Conservation (phyloP, 1,284 basidiomycete species). For the Mycosarcoma maydis region DNA sequence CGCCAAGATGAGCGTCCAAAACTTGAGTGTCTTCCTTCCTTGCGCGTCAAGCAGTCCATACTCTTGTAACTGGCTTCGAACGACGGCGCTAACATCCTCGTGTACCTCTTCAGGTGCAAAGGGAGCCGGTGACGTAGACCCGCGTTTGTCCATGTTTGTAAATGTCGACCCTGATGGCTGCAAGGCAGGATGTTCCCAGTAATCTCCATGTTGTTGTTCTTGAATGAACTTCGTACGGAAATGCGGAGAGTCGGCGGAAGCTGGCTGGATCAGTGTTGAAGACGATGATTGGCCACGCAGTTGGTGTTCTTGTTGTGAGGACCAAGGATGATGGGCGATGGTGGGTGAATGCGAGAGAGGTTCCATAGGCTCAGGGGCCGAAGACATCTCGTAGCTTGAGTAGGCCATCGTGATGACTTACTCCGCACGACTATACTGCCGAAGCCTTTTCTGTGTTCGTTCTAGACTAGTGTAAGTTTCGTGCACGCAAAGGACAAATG, state of each 20-base stretch:
- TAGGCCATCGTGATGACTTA: conserved; percentile 17
- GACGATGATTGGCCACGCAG: conserved; percentile 11
- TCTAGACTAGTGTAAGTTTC: too few relatives aligned
- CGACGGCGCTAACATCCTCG: conserved; percentile 1
- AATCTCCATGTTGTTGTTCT: conserved; percentile 12
- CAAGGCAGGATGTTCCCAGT: conserved; percentile 18
- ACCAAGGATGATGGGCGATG: conserved; percentile 17
- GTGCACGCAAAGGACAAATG: too few relatives aligned
- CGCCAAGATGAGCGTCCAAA: conserved; percentile 41
- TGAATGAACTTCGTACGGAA: conserved; percentile 1
- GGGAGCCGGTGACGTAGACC: conserved; percentile 3
- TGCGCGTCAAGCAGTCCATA: conserved; percentile 27
- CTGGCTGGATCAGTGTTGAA: conserved; percentile 7
- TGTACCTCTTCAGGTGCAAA: conserved; percentile 2
- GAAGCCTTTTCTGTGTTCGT: too few relatives aligned
- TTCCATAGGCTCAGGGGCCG: conserved; percentile 21
- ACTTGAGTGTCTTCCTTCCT: conserved; percentile 42
- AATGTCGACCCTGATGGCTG: conserved; percentile 13
- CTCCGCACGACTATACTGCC: too few relatives aligned
- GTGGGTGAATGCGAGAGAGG: conserved; percentile 24
- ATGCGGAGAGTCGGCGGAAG: conserved; percentile 1
- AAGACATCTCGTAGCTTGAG: conserved; percentile 15
- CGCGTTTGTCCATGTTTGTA: background rate
- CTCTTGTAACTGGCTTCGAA: conserved; percentile 10
- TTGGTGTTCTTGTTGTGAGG: conserved; percentile 1